phyloP scores from a whole-genome alignment of 2,329 filamentous ascomycete genomes.

The Colletotrichum sublineola region DNA sequence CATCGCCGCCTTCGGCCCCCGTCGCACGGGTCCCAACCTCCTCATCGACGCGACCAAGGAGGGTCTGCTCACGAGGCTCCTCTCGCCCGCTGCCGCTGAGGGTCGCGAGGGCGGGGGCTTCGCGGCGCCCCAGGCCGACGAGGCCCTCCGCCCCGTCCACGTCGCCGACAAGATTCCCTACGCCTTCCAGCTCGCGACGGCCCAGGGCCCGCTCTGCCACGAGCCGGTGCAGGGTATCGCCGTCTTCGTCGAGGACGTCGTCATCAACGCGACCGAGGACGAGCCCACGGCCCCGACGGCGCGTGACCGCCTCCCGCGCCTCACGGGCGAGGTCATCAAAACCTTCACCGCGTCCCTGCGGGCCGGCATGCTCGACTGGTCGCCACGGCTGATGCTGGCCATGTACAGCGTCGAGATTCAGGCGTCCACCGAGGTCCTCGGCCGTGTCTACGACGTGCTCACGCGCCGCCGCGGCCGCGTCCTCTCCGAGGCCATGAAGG shows the following conservation, averaged over 20 bases:
- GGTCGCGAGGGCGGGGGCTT: too few species aligned
- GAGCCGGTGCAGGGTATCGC: constrained; percentile 95
- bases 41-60: constrained; percentile 85
- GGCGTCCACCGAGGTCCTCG: constrained; percentile 93
- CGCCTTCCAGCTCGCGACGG: constrained; percentile 92
- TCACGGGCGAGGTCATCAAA: constrained; percentile 95
- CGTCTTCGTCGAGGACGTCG: constrained; percentile 87
- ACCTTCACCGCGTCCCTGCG: constrained; percentile 87
- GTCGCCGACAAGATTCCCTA: constrained; percentile 92
- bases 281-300: constrained; percentile 63
- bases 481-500: constrained; percentile 90
- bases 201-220: constrained; percentile 89
- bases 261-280: constrained; percentile 65
- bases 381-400: constrained; percentile 90
- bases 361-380: constrained; percentile 94
- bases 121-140: constrained; percentile 57
- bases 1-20: constrained; percentile 91
- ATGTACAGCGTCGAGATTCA: constrained; percentile 99
- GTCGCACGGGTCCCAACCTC: constrained; percentile 87
- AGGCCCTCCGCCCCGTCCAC: constrained; percentile 71
- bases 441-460: constrained; percentile 97
- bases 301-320: constrained; percentile 77
- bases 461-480: constrained; percentile 92
- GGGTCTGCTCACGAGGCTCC: constrained; percentile 80
- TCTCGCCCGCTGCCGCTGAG: constrained; percentile 51